phyloP scores from a whole-genome alignment of 1,284 basidiomycete species.

The Pholiota adiposa region DNA sequence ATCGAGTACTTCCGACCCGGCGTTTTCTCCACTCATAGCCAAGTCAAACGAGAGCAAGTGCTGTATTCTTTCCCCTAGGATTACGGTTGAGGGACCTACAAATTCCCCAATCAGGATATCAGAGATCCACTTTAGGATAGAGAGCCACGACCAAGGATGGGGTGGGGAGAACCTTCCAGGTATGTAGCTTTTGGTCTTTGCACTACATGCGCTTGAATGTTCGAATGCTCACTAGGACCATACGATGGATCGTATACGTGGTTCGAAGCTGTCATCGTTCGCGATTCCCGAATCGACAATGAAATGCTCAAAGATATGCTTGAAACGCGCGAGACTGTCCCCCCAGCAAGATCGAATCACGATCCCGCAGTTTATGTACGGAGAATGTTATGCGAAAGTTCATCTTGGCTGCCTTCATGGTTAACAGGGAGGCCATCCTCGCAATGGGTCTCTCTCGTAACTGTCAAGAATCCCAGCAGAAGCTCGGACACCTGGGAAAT shows the following conservation, averaged over 20 bases:
- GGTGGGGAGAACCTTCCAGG: neutral
- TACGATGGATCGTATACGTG: slow-evolving; percentile 6
- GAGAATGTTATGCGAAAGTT: neutral
- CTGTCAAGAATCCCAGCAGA: neutral
- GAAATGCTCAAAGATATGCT: neutral
- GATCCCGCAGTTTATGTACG: neutral
- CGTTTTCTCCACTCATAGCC: neutral
- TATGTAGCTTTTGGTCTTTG: neutral
- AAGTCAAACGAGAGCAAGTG: neutral
- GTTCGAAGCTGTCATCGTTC: slow-evolving; percentile 4
- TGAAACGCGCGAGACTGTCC: neutral
- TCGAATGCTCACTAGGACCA: neutral
- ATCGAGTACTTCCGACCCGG: neutral
- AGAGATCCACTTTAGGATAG: slow-evolving; percentile 7
- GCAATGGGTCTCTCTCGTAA: neutral
- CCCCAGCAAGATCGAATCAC: neutral
- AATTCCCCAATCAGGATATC: slow-evolving; percentile 1
- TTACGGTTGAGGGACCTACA: neutral
- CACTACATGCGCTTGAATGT: neutral
- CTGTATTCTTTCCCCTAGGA: neutral
- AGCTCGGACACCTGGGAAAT: neutral
- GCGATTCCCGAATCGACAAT: neutral
- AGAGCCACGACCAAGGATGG: slow-evolving; percentile 13
- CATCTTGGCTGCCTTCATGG: neutral
- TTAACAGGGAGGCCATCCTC: neutral